Conservation (phyloP, 192 early-diverging fungal genomes). For the Coemansia sp. region DNA sequence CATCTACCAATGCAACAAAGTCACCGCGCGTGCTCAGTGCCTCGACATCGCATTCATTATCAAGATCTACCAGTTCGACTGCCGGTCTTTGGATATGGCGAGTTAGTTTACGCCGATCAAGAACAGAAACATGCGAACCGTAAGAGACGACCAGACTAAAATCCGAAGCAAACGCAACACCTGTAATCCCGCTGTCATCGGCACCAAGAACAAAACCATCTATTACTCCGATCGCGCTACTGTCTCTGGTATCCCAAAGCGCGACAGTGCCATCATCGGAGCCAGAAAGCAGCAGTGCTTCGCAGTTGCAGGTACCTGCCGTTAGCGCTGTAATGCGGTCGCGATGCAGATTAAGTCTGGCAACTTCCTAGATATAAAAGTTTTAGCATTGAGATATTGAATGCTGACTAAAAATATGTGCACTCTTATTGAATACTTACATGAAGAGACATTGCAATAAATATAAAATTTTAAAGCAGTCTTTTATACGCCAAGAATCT, state of each 20-base stretch:
- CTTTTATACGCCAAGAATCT: background rate
- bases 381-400: background rate
- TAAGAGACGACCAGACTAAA: slow-evolving; percentile 18
- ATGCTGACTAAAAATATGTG: background rate
- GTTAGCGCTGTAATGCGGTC: slow-evolving; percentile 24
- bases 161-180: slow-evolving; percentile 18
- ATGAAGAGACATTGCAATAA: background rate
- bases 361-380: background rate
- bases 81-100: background rate
- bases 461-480: background rate
- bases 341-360: slow-evolving; percentile 14
- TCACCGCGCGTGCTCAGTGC: slow-evolving; percentile 39
- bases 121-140: slow-evolving; percentile 15
- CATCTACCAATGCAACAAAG: slow-evolving; percentile 49
- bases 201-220: slow-evolving; percentile 14
- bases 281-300: slow-evolving; percentile 30
- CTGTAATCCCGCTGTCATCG: slow-evolving; percentile 11
- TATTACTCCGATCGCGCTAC: slow-evolving; percentile 13
- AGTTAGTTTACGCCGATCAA: slow-evolving; percentile 25
- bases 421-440: background rate
- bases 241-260: slow-evolving; percentile 35
- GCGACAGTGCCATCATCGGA: slow-evolving; percentile 38
- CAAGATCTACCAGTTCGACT: background rate
- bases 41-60: slow-evolving; percentile 22
- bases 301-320: slow-evolving; percentile 14